These are phyloP conservation scores for Claviceps sp. DNA, from an alignment of 2,329 filamentous ascomycete genomes.

Conservation along the genomic window DNA sequence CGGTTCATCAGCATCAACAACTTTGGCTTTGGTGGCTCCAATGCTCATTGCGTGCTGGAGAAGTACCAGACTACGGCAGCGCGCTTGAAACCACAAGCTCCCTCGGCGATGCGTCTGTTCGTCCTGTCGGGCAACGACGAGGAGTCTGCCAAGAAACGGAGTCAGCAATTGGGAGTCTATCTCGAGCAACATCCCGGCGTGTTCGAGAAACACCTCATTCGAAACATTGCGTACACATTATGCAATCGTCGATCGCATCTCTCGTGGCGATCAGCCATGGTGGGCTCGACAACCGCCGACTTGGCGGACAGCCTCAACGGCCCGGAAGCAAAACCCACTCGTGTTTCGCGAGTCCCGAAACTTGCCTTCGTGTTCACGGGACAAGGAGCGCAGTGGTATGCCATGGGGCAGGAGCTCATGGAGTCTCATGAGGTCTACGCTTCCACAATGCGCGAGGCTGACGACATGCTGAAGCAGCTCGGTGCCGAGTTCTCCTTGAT, in stretches of 20 bases:
- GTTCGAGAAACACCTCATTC: conserved; percentile 29
- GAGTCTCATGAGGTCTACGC: conserved; percentile 22
- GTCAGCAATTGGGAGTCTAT: conserved; percentile 22
- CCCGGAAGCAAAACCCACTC: conserved; percentile 7
- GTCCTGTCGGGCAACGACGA: conserved; percentile 27
- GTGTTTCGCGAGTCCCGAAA: conserved; percentile 8
- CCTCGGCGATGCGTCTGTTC: conserved; percentile 22
- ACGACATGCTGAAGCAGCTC: conserved; percentile 20
- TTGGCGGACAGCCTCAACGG: conserved; percentile 30
- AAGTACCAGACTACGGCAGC: conserved; percentile 2
- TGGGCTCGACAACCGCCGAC: conserved; percentile 30
- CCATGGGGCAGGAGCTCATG: conserved; percentile 25
- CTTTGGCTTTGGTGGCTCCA: conserved; percentile 34
- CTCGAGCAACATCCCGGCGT: conserved; percentile 28
- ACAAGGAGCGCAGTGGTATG: conserved; percentile 25
- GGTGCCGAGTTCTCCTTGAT: conserved; percentile 23
- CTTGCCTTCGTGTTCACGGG: conserved; percentile 25
- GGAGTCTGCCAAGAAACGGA: conserved; percentile 17
- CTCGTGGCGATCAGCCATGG: conserved; percentile 29
- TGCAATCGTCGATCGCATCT: conserved; percentile 30
- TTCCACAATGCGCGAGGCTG: conserved; percentile 18
- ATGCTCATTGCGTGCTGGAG: conserved; percentile 29
- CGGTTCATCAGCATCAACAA: conserved; percentile 36
- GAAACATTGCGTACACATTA: conserved; percentile 34
- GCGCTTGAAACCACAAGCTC: conserved; percentile 7